Evolutionary conservation across 495 filamentous ascomycete genomes (phyloP).

Genomic region (Pseudotulostoma volvatum): DNA sequence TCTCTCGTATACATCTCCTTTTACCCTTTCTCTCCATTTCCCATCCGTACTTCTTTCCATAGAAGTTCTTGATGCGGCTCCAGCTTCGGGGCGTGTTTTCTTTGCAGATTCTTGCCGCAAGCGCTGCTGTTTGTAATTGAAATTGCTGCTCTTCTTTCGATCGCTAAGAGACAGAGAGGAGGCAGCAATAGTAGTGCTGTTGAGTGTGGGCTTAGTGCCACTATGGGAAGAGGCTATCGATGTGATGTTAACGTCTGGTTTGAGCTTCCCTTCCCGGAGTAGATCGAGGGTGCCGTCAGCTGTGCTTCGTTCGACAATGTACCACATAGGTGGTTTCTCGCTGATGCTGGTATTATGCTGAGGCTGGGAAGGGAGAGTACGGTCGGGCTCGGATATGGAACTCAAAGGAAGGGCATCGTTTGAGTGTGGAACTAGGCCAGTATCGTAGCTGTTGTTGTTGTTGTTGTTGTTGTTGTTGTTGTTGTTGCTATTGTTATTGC

Average conservation of each 20-base stretch:
- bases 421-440: not conserved
- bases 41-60: not conserved
- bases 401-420: not conserved
- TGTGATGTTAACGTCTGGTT: slow-evolving; percentile 13
- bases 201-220: slow-evolving; percentile 2
- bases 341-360: slow-evolving; percentile 7
- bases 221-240: not conserved
- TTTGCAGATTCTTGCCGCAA: too few relatives aligned
- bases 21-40: slow-evolving; percentile 1
- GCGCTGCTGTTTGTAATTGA: too few relatives aligned
- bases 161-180: too few relatives aligned
- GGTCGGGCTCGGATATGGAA: not conserved
- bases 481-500: slow-evolving; percentile 3
- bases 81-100: too few relatives aligned
- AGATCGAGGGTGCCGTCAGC: slow-evolving; percentile 44
- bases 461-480: not conserved
- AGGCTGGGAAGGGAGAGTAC: not conserved
- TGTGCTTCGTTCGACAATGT: slow-evolving; percentile 49
- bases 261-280: slow-evolving; percentile 35
- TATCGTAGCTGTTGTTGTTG: slow-evolving; percentile 5
- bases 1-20: slow-evolving; percentile 5
- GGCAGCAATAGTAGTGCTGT: not conserved
- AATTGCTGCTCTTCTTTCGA: too few relatives aligned
- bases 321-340: slow-evolving; percentile 49
- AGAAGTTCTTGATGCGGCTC: too few relatives aligned